phyloP scores from a whole-genome alignment of 352 stramenopile species.

The Globisporangium cylindrosporum region DNA sequence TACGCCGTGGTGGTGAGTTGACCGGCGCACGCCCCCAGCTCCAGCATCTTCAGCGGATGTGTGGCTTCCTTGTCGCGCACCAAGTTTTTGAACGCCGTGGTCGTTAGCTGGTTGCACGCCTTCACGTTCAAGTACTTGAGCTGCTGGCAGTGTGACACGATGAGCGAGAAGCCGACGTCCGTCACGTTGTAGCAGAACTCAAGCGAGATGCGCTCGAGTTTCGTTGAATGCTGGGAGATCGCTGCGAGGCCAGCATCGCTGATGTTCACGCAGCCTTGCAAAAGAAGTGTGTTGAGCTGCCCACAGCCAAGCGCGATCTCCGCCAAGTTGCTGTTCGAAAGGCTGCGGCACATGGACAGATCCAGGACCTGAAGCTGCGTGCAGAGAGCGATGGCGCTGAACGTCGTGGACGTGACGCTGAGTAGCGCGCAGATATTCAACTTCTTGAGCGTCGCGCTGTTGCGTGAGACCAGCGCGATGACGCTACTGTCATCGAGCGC shows the following conservation, averaged over 20 bases:
- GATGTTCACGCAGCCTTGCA: constrained; percentile 67
- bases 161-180: constrained; percentile 46
- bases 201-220: constrained; percentile 69
- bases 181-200: constrained; percentile 89
- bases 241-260: constrained; percentile 52
- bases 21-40: constrained; percentile 68
- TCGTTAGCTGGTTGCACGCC: constrained; percentile 82
- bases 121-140: constrained; percentile 83
- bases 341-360: constrained; percentile 68
- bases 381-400: constrained; percentile 56
- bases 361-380: constrained; percentile 56
- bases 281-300: constrained; percentile 40
- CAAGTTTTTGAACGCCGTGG: constrained; percentile 52
- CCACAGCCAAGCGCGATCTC: constrained; percentile 41
- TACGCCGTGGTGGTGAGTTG: constrained; percentile 62
- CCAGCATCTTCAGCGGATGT: constrained; percentile 38
- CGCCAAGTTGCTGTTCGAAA: constrained; percentile 55
- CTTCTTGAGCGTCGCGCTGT: constrained; percentile 42
- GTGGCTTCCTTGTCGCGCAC: constrained; percentile 22
- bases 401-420: constrained; percentile 47
- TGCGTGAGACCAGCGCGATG: constrained; percentile 42
- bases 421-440: constrained; percentile 67
- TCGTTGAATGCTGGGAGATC: constrained; percentile 31
- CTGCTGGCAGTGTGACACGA: constrained; percentile 48
- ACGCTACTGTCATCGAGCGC: constrained; percentile 46